Evolutionary conservation across 495 filamentous ascomycete genomes (phyloP).

Genomic region (Penicillium verhagenii): DNA sequence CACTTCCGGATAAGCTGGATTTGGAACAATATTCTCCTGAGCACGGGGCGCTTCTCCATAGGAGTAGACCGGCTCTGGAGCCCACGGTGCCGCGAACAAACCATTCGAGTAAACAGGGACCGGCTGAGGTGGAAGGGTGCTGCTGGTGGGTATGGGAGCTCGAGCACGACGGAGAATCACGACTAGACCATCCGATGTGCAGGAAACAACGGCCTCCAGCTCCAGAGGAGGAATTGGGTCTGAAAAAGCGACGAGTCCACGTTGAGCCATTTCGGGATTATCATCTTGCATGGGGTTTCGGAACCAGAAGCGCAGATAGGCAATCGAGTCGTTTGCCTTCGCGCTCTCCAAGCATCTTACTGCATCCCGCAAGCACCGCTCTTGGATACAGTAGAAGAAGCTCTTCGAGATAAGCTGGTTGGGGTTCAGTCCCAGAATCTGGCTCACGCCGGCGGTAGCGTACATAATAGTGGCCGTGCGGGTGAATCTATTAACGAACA

Average conservation of each 20-base stretch:
- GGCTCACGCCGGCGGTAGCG: slow-evolving; percentile 69
- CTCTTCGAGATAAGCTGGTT: slow-evolving; percentile 20
- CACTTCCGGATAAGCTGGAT: slow-evolving; percentile 6
- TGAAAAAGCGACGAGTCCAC: background rate
- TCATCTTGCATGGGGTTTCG: slow-evolving; percentile 64
- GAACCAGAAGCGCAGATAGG: slow-evolving; percentile 88
- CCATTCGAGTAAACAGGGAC: slow-evolving; percentile 53
- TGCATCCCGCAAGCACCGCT: slow-evolving; percentile 64
- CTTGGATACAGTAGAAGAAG: slow-evolving; percentile 30
- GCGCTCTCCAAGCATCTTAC: slow-evolving; percentile 77
- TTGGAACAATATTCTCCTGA: background rate
- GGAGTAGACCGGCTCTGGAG: slow-evolving; percentile 56
- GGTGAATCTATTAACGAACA: slow-evolving; percentile 87
- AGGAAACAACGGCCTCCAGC: slow-evolving; percentile 85
- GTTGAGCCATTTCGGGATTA: slow-evolving; percentile 16
- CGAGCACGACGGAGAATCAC: slow-evolving; percentile 77
- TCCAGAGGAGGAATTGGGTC: slow-evolving; percentile 47
- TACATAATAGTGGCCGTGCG: slow-evolving; percentile 84
- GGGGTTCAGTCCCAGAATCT: slow-evolving; percentile 66
- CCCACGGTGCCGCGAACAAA: slow-evolving; percentile 78
- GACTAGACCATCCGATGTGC: slow-evolving; percentile 84
- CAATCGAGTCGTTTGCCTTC: slow-evolving; percentile 91
- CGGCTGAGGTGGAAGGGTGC: slow-evolving; percentile 37
- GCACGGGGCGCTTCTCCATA: slow-evolving; percentile 13
- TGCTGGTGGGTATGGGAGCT: slow-evolving; percentile 59